Conservation (phyloP, 139 green algal genomes). For the Chloropicon primus region DNA sequence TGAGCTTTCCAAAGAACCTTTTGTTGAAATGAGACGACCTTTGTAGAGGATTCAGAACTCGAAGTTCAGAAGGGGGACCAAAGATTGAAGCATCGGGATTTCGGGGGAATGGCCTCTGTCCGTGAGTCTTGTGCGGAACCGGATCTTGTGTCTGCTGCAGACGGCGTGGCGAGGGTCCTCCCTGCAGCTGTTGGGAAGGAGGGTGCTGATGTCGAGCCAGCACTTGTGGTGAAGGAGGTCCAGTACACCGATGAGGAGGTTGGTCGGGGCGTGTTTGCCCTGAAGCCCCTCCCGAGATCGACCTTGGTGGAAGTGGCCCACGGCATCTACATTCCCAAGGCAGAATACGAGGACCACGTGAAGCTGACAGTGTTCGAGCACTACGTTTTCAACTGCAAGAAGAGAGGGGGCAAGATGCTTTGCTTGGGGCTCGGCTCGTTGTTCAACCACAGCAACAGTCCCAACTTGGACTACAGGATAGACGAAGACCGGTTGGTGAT, state of each 20-base stretch:
- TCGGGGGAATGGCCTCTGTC: no score
- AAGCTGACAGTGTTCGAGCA: neutral
- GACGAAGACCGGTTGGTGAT: neutral
- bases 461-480: neutral
- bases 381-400: neutral
- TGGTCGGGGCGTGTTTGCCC: neutral
- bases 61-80: no score
- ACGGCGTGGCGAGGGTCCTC: neutral
- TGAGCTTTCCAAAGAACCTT: no score
- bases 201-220: neutral
- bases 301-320: neutral
- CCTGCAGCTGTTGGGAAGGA: neutral
- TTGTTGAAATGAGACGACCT: no score
- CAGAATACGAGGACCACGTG: neutral
- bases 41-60: no score
- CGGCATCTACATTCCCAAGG: neutral
- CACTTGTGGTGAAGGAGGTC: neutral
- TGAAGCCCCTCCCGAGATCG: neutral
- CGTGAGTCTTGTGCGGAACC: no score
- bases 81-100: no score
- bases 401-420: neutral
- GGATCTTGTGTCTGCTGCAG: no score
- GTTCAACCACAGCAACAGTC: neutral
- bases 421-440: neutral
- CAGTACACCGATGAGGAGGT: neutral